Percentiles rank a stretch among this genome's conserved stretches.
Evolutionary conservation across 2,329 filamentous ascomycete species (phyloP).

Genomic region (Byssothecium circinans): DNA sequence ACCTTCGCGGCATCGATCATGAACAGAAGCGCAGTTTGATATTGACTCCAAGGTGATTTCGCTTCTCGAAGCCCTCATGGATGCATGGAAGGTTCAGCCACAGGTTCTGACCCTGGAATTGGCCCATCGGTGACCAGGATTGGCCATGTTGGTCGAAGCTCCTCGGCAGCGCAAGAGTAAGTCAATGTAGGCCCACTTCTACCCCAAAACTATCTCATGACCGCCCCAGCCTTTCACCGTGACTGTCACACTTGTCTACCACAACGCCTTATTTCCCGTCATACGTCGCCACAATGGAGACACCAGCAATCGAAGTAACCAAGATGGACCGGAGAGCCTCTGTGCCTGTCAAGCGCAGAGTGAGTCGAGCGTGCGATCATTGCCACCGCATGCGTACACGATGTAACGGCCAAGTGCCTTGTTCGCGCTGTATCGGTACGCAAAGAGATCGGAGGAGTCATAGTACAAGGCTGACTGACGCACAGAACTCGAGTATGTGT

Average conservation of each 20-base stretch:
- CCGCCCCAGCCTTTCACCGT: constrained; percentile 27
- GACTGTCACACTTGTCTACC: constrained; percentile 6
- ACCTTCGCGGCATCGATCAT: constrained; percentile 28
- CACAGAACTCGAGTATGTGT: constrained; percentile 80
- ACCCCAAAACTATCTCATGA: constrained; percentile 41
- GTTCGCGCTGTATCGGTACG: constrained; percentile 86
- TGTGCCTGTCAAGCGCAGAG: constrained; percentile 76
- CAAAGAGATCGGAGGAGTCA: background rate
- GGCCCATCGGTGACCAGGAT: constrained; percentile 29
- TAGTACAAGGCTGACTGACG: constrained; percentile 12
- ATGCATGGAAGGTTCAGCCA: constrained; percentile 43
- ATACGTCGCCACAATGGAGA: constrained; percentile 28
- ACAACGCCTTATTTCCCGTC: constrained; percentile 6
- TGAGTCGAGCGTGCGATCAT: constrained; percentile 92
- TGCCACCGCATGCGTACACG: constrained; percentile 94
- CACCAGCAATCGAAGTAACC: constrained; percentile 23
- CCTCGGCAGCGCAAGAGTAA: constrained; percentile 34
- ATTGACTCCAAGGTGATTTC: constrained; percentile 38
- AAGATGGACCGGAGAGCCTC: constrained; percentile 44
- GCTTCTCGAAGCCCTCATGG: constrained; percentile 43
- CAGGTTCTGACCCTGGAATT: constrained; percentile 38
- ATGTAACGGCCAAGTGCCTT: constrained; percentile 88
- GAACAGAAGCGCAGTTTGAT: constrained; percentile 36
- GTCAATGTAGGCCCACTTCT: constrained; percentile 39
- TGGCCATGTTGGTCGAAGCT: constrained; percentile 25